phyloP scores from a whole-genome alignment of 352 stramenopile genomes.

The Pythium brachiatum region DNA sequence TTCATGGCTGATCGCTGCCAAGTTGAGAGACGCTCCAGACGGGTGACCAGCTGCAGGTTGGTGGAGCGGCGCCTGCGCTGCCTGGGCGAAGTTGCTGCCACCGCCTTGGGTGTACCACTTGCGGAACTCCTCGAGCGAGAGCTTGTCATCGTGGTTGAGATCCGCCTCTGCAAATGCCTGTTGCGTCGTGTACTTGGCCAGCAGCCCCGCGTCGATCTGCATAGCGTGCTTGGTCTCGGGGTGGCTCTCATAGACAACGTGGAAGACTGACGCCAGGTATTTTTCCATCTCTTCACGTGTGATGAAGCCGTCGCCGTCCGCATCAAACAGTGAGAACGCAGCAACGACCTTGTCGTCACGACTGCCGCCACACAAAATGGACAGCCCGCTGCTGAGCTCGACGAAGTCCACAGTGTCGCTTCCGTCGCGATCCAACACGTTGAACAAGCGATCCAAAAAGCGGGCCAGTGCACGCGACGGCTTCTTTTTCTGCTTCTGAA shows the following conservation, averaged over 20 bases:
- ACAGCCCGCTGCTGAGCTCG: constrained; percentile 75
- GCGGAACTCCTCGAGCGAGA: constrained; percentile 82
- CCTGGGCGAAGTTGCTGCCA: background rate
- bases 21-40: background rate
- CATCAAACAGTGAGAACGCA: constrained; percentile 86
- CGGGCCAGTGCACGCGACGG: constrained; percentile 44
- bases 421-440: constrained; percentile 69
- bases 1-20: constrained; percentile 26
- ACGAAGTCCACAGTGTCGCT: constrained; percentile 74
- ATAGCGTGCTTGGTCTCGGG: constrained; percentile 35
- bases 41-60: background rate
- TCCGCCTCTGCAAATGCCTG: constrained; percentile 89
- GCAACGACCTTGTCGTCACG: constrained; percentile 76
- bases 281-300: constrained; percentile 75
- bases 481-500: constrained; percentile 56
- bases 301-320: constrained; percentile 82
- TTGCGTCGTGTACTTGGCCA: constrained; percentile 70
- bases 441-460: constrained; percentile 75
- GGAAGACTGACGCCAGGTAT: constrained; percentile 45
- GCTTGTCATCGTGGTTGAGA: constrained; percentile 68
- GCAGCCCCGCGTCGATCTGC: constrained; percentile 44
- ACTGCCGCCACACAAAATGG: constrained; percentile 65
- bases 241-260: constrained; percentile 23
- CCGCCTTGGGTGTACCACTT: constrained; percentile 58
- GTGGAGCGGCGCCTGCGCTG: background rate